Evolutionary conservation across 345 rosid genomes (phyloP), one percentile per base, ranked within the genome.

Genomic region (Linum tenue): DNA sequence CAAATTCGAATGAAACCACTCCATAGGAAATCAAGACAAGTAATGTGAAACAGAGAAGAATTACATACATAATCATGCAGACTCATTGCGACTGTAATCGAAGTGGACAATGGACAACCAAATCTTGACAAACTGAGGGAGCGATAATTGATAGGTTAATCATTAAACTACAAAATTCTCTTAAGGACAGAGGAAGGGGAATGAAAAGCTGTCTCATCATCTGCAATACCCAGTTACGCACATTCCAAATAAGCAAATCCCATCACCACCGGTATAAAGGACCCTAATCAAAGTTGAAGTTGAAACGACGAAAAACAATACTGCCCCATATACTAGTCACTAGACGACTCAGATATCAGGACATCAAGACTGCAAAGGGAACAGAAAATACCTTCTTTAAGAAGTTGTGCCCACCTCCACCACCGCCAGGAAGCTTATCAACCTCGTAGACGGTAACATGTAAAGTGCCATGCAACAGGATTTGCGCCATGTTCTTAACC

Each of bases 391-490:
- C 99, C 96, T 82, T 76, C 59, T 81, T 82, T 14, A 92, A 81
- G 83, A 94, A 83, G 69, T 64, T 57, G 39, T 44, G 60, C 1
- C 83, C 85, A 44, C 83, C 86, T 40, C 83, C 86, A 16, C 84
- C 83, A 2, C 78, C 82, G 9, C 38, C 17, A 37, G 79, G 77
- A 72, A 94, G 86, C 55, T 55, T 61, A 74, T 94, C 92, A 56
- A 84, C 91, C 69, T 94, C 97, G 68, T 88, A 94, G 88, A 90
- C 74, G 70, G 99, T 90, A 10, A 72, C 96, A 66, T 94, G 97
- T 56, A 94, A 77, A 63, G 90, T 90, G 40, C 99, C 99, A 60
- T 94, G 97, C 35, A 94, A 68, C 69, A 77, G 74, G 64, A 73
- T 73, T 66, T 79, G 88, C 66, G 82, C 90, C 99, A 94, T 92